Conservation (phyloP, 2,329 filamentous ascomycete genomes). For the Tolypocladium ophioglossoides region DNA sequence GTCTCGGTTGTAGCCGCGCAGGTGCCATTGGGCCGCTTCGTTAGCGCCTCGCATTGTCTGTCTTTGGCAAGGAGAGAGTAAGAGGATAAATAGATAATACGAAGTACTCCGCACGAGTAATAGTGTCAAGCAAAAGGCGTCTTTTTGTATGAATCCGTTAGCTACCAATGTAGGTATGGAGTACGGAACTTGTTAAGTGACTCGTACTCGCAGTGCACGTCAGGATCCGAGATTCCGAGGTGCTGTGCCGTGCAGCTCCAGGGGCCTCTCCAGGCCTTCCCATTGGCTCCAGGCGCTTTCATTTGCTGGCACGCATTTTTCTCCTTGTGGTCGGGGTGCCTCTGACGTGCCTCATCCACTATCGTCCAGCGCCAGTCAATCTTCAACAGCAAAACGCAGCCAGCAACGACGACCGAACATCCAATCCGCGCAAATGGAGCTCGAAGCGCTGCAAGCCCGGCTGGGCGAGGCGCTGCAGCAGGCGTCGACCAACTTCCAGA, state of each 20-base stretch:
- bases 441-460: slow-evolving; percentile 45
- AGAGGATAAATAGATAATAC: too few relatives aligned
- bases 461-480: slow-evolving; percentile 41
- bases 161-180: not conserved
- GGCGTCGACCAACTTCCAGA: slow-evolving; percentile 63
- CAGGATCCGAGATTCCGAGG: too few relatives aligned
- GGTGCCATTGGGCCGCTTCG: too few relatives aligned
- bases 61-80: not conserved
- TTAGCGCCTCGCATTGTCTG: not conserved
- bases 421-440: slow-evolving; percentile 39
- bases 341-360: not conserved
- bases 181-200: not conserved
- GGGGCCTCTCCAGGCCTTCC: not conserved
- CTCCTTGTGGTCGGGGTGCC: not conserved
- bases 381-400: not conserved
- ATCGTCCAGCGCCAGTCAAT: not conserved
- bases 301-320: not conserved
- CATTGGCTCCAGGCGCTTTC: not conserved
- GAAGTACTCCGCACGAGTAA: too few relatives aligned
- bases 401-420: not conserved
- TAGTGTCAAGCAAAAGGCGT: too few relatives aligned
- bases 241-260: not conserved
- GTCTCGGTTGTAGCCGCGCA: not conserved
- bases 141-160: not conserved
- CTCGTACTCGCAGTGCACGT: too few relatives aligned